Evolutionary conservation across 2,329 filamentous ascomycete species (phyloP).

Genomic region (Fusarium citri): DNA sequence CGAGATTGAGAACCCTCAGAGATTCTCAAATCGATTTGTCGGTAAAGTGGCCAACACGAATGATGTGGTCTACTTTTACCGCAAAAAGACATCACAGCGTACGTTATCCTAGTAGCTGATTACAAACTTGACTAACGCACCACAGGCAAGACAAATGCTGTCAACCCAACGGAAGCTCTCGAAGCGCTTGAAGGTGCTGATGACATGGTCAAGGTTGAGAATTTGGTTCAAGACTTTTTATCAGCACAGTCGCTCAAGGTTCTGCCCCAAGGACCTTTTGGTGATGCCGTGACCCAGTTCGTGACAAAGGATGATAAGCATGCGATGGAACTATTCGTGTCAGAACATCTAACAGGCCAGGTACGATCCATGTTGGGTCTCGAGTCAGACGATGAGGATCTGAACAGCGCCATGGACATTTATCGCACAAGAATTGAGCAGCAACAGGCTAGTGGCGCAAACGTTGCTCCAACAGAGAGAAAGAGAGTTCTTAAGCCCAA

Average conservation of each 20-base stretch:
- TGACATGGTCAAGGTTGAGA: conserved; percentile 87
- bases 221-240: conserved; percentile 88
- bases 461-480: conserved; percentile 54
- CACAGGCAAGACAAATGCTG: conserved; percentile 51
- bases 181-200: conserved; percentile 60
- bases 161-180: conserved; percentile 72
- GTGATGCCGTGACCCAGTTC: conserved; percentile 91
- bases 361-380: conserved; percentile 76
- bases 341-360: conserved; percentile 76
- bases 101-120: neutral
- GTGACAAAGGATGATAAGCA: conserved; percentile 96
- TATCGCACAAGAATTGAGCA: conserved; percentile 78
- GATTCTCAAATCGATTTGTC: conserved; percentile 92
- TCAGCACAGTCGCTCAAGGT: conserved; percentile 90
- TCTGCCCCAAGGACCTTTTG: conserved; percentile 90
- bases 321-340: conserved; percentile 85
- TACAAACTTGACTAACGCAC: conserved; percentile 9
- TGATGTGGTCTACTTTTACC: conserved; percentile 92
- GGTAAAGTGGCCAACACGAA: conserved; percentile 93
- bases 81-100: conserved; percentile 78
- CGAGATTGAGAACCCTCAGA: conserved; percentile 93
- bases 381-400: conserved; percentile 72
- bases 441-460: conserved; percentile 73
- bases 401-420: conserved; percentile 79
- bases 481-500: conserved; percentile 72